These are phyloP conservation scores for Suhomyces choctaworum DNA, from an alignment of 1,139 yeast species.

Conservation along the genomic window DNA sequence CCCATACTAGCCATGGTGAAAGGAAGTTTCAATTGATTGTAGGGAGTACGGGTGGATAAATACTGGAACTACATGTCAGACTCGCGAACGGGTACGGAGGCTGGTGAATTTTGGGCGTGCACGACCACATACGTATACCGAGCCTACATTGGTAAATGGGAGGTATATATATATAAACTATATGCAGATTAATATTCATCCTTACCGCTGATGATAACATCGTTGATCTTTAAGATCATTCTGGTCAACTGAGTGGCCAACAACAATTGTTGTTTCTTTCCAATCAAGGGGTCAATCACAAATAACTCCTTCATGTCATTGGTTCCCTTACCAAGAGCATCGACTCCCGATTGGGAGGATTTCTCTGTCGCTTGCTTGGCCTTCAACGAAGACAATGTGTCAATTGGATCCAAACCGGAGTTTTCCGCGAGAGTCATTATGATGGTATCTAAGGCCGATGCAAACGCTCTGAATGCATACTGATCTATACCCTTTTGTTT, in stretches of 20 bases:
- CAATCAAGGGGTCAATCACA: conserved; percentile 95
- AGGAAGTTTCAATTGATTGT: conserved; percentile 3
- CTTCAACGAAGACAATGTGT: conserved; percentile 79
- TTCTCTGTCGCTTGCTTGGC: conserved; percentile 79
- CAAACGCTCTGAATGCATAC: conserved; percentile 94
- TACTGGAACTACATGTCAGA: background rate
- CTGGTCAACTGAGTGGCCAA: conserved; percentile 96
- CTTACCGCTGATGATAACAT: conserved; percentile 89
- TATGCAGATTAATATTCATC: conserved; percentile 55
- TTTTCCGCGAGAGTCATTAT: conserved; percentile 97
- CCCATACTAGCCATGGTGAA: conserved; percentile 59
- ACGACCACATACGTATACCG: conserved; percentile 2
- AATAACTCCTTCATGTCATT: conserved; percentile 91
- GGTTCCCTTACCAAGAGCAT: conserved; percentile 85
- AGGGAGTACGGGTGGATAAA: conserved; percentile 1
- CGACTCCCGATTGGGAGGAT: conserved; percentile 80
- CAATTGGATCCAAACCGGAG: conserved; percentile 93
- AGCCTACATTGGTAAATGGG: background rate
- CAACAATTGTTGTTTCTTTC: conserved; percentile 92
- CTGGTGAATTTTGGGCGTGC: background rate
- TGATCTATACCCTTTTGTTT: conserved; percentile 93
- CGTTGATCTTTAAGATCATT: conserved; percentile 95
- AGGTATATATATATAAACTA: conserved; percentile 1
- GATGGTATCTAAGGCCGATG: conserved; percentile 85
- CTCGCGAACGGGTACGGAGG: conserved; percentile 3